These are phyloP conservation scores for Penicillium sp. DNA, from an alignment of 2,329 filamentous ascomycete genomes.

Conservation along the genomic window DNA sequence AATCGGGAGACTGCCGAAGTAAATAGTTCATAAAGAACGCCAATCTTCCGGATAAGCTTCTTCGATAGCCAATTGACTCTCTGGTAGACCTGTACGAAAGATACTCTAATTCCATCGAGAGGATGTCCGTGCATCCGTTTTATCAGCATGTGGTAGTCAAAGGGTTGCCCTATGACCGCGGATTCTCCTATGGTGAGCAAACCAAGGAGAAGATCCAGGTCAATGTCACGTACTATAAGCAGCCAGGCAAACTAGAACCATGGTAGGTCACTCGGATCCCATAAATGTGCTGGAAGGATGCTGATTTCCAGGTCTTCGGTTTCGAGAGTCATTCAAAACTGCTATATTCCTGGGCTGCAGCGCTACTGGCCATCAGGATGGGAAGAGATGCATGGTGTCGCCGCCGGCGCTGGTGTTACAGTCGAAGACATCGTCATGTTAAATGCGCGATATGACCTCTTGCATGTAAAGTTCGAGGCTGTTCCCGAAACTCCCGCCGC, in stretches of 20 bases:
- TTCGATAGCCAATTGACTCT: neutral
- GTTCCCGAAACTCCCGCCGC: neutral
- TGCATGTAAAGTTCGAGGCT: neutral
- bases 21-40: neutral
- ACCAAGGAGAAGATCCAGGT: neutral
- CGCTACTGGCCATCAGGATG: neutral
- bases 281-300: neutral
- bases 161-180: neutral
- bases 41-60: neutral
- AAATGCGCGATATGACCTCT: neutral
- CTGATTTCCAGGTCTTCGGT: neutral
- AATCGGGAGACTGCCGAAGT: neutral
- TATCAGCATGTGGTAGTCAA: neutral
- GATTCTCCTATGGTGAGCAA: neutral
- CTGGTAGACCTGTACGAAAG: neutral
- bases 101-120: neutral
- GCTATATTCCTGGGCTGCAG: neutral
- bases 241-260: neutral
- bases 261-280: neutral
- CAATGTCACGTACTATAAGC: neutral
- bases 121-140: neutral
- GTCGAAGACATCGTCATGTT: neutral
- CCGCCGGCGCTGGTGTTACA: neutral
- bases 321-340: neutral
- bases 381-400: neutral